Base-by-base conservation (phyloP, 495 filamentous ascomycete genomes). In the Penicillium cinerascens region DNA sequence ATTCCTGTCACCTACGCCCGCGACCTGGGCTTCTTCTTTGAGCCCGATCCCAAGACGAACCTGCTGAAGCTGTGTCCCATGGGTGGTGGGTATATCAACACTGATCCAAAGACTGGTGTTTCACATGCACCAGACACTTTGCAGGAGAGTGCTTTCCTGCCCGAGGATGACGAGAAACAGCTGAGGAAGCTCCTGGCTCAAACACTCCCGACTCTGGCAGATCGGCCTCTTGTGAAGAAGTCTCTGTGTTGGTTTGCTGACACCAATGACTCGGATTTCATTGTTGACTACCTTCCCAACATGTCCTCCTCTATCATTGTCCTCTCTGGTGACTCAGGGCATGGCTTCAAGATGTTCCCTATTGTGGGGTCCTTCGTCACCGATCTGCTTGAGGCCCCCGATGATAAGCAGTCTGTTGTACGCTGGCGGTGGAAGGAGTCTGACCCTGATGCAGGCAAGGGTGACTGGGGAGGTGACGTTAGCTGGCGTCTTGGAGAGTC, bases 11-110 rank as follows among this genome's bases (percentile, higher is more conserved):
- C 73, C 4, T 79, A 82, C 47, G 74, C 69, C 8, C 72, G 80
- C 10, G 79, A 82, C 61, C 60, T 83, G 15, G 80, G 79, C 0
- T 83, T 82, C 66, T 80, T 82, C 59, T 85, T 83, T 47, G 80
- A 83, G 55, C 80, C 81, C 0, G 79, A 82, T 56, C 73, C 68
- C 1, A 70, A 73, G 57, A 81, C 78, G 0, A 72, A 76, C 23
- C 51, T 82, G 20, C 49, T 82, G 27, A 84, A 83, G 68, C 56
- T 84, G 10, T 81, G 78, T 41, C 76, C 79, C 0, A 70, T 76
- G 56, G 76, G 78, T 16, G 75, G 73, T 0, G 82, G 79, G 2
- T 82, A 77, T 52, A 74, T 77, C 39, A 83, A 83, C 44, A 75
- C 61, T 2, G 63, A 74, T 46, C 55, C 67, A 2, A 49, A 55